Conservation (phyloP, 2,329 filamentous ascomycete species). For the Venturia carpophila region DNA sequence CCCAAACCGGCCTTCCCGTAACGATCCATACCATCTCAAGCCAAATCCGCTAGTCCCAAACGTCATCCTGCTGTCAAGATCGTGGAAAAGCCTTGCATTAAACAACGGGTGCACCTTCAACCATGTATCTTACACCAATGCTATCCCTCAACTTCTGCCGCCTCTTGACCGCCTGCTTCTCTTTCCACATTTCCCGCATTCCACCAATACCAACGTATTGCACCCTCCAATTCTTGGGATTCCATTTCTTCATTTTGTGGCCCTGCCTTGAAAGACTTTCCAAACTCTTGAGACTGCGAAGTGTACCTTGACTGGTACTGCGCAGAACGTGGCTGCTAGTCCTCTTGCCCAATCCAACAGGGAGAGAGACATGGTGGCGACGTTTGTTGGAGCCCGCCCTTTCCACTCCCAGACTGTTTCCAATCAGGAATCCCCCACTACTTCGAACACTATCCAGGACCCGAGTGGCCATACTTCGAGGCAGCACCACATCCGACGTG, state of each 20-base stretch:
- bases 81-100: background rate
- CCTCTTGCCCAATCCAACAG: constrained; percentile 27
- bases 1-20: background rate
- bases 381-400: constrained; percentile 38
- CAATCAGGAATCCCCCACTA: constrained; percentile 41
- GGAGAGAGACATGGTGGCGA: constrained; percentile 33
- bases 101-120: constrained; percentile 14
- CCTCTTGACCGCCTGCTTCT: constrained; percentile 43
- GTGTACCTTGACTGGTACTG: constrained; percentile 13
- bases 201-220: constrained; percentile 45
- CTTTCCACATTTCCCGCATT: constrained; percentile 39
- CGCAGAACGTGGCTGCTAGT: constrained; percentile 21
- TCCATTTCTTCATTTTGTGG: constrained; percentile 32
- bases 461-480: constrained; percentile 23
- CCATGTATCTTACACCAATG: constrained; percentile 43
- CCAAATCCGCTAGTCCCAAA: background rate
- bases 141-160: constrained; percentile 46
- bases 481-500: constrained; percentile 31
- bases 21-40: background rate
- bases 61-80: background rate
- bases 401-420: constrained; percentile 50
- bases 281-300: constrained; percentile 19
- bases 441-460: constrained; percentile 34
- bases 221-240: constrained; percentile 38
- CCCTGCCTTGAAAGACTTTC: constrained; percentile 22